phyloP scores from a whole-genome alignment of 495 filamentous ascomycete species.

The Copromyces sp. region DNA sequence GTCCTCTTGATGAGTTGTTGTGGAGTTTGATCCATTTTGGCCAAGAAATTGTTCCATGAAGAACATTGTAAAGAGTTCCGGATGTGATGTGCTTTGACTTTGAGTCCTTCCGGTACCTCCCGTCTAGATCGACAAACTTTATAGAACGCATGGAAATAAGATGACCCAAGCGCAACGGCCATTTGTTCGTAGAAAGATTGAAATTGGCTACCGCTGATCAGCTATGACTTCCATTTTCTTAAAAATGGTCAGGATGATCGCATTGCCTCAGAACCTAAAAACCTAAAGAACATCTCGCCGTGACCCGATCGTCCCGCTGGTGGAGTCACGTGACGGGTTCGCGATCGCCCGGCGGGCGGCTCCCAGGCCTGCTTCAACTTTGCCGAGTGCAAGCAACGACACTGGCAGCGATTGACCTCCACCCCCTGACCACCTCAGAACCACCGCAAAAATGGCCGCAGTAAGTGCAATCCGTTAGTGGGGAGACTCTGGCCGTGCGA shows the following conservation, averaged over 20 bases:
- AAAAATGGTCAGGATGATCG: not conserved
- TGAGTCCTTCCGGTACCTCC: not conserved
- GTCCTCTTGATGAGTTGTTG: not conserved
- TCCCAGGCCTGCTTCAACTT: slow-evolving; percentile 15
- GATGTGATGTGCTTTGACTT: not conserved
- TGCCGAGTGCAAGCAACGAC: slow-evolving; percentile 18
- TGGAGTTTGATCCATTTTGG: not conserved
- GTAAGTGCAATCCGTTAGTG: slow-evolving; percentile 50
- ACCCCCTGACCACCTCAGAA: slow-evolving; percentile 31
- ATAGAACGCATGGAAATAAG: not conserved
- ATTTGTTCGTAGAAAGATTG: not conserved
- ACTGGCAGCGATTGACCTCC: slow-evolving; percentile 36
- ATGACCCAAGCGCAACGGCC: not conserved
- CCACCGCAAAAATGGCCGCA: slow-evolving; percentile 72
- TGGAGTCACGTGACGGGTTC: slow-evolving; percentile 20
- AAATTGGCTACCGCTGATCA: not conserved
- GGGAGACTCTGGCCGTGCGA: not conserved
- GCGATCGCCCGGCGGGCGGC: slow-evolving; percentile 8
- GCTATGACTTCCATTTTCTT: not conserved
- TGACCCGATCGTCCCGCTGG: not conserved
- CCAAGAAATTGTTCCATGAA: not conserved
- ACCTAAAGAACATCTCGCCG: not conserved
- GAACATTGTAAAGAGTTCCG: not conserved
- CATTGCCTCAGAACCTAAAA: not conserved
- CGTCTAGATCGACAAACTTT: not conserved